These are phyloP conservation scores for Magnaporthiopsis rhizophila DNA, from an alignment of 2,329 filamentous ascomycete genomes.

Conservation along the genomic window DNA sequence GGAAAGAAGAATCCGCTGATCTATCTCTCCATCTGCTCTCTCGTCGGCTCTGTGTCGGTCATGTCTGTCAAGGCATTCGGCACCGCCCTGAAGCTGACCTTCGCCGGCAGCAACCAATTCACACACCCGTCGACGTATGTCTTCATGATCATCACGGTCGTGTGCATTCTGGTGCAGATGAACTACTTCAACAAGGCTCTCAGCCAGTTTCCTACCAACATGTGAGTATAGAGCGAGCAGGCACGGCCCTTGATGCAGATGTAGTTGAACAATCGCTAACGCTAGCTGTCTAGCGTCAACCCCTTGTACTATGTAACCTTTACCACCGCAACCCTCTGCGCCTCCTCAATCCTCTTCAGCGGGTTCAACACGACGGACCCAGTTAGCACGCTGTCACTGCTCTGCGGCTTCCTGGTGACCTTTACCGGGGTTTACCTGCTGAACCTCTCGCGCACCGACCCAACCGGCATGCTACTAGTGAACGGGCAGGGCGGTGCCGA, in stretches of 20 bases:
- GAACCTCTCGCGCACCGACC: conserved; percentile 89
- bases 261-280: conserved; percentile 5
- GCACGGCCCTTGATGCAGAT: not conserved
- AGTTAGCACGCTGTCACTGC: conserved; percentile 84
- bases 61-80: conserved; percentile 99
- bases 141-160: conserved; percentile 84
- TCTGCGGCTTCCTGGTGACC: conserved; percentile 89
- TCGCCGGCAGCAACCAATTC: conserved; percentile 92
- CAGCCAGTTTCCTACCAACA: conserved; percentile 93
- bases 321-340: conserved; percentile 86
- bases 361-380: conserved; percentile 93
- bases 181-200: conserved; percentile 99
- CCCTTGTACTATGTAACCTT: conserved; percentile 97
- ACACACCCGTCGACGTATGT: conserved; percentile 92
- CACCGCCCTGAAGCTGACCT: conserved; percentile 91
- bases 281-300: conserved; percentile 59
- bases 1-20: conserved; percentile 94
- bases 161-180: conserved; percentile 98
- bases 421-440: conserved; percentile 93
- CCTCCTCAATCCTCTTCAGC: conserved; percentile 91
- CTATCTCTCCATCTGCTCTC: conserved; percentile 96
- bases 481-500: conserved; percentile 58
- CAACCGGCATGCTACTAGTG: conserved; percentile 64
- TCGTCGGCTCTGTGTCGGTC: conserved; percentile 92
- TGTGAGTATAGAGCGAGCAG: conserved; percentile 52